Percentiles rank a stretch among this genome's conserved stretches.
phyloP scores from a whole-genome alignment of 768 basidiomycete genomes.

The Calocera viscosa region DNA sequence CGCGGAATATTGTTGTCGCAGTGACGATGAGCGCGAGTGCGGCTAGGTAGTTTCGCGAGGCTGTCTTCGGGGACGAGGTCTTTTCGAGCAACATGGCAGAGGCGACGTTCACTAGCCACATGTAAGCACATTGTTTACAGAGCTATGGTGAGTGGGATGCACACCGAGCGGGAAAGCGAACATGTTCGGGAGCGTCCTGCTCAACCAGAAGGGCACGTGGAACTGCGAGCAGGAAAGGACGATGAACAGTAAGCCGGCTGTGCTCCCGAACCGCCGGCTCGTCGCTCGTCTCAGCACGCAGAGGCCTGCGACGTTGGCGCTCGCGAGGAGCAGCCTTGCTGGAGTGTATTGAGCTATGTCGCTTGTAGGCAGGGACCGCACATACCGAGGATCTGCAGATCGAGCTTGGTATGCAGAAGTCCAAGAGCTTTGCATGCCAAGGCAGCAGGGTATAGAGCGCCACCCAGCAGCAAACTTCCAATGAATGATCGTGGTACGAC shows the following conservation, averaged over 20 bases:
- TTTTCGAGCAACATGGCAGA: constrained; percentile 38
- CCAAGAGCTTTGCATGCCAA: constrained; percentile 33
- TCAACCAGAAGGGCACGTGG: constrained; percentile 87
- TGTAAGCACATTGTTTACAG: background rate
- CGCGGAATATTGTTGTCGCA: constrained; percentile 58
- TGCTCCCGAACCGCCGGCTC: constrained; percentile 48
- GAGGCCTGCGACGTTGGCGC: constrained; percentile 49
- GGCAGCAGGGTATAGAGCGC: constrained; percentile 40
- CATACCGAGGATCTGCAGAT: constrained; percentile 60
- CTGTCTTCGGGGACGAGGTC: constrained; percentile 32
- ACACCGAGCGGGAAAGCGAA: constrained; percentile 70
- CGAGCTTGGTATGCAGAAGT: constrained; percentile 42
- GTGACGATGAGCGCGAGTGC: constrained; percentile 54
- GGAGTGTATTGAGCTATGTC: background rate
- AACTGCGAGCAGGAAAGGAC: constrained; percentile 74
- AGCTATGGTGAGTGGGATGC: background rate
- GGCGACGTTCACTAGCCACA: constrained; percentile 47
- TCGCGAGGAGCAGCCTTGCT: constrained; percentile 68
- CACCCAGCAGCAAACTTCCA: constrained; percentile 59
- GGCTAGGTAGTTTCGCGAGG: constrained; percentile 26
- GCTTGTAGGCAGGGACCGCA: constrained; percentile 11
- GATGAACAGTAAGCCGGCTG: constrained; percentile 45
- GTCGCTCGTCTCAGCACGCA: constrained; percentile 52
- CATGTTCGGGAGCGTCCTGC: constrained; percentile 89
- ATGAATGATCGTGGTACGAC: constrained; percentile 81